phyloP scores from a whole-genome alignment of 768 basidiomycete genomes.

The Tricholoma hemisulphureum region DNA sequence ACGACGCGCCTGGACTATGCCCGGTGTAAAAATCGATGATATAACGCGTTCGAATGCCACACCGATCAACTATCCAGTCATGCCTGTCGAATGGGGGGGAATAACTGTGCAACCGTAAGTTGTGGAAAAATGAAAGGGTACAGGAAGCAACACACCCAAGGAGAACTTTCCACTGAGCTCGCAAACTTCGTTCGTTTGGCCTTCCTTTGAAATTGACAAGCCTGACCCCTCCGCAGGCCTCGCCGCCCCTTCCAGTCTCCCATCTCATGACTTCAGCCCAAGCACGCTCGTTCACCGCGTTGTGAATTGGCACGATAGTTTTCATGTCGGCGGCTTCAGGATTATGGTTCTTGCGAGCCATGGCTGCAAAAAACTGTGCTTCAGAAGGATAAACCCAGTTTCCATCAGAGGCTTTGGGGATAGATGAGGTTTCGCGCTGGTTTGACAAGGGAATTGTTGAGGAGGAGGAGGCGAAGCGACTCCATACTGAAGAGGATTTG shows the following conservation, averaged over 20 bases:
- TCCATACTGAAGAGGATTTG: constrained; percentile 38
- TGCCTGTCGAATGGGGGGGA: constrained; percentile 94
- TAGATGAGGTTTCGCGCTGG: constrained; percentile 81
- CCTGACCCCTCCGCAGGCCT: constrained; percentile 76
- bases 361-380: constrained; percentile 97
- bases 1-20: constrained; percentile 42
- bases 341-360: constrained; percentile 91
- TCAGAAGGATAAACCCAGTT: constrained; percentile 99
- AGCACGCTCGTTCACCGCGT: constrained; percentile 95
- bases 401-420: constrained; percentile 67
- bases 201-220: constrained; percentile 90
- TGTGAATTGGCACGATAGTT: constrained; percentile 96
- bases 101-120: constrained; percentile 55
- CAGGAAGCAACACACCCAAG: constrained; percentile 64
- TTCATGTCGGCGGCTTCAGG: constrained; percentile 89
- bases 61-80: constrained; percentile 95
- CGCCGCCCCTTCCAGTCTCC: constrained; percentile 80
- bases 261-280: constrained; percentile 83
- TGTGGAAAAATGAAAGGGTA: constrained; percentile 2
- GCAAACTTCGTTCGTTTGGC: constrained; percentile 75
- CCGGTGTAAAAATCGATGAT: constrained; percentile 99
- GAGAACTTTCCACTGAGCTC: constrained; percentile 77
- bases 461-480: constrained; percentile 38
- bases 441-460: constrained; percentile 16
- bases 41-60: constrained; percentile 86